phyloP scores from a whole-genome alignment of 257 asterid genomes.

The Verbascum thapsus region DNA sequence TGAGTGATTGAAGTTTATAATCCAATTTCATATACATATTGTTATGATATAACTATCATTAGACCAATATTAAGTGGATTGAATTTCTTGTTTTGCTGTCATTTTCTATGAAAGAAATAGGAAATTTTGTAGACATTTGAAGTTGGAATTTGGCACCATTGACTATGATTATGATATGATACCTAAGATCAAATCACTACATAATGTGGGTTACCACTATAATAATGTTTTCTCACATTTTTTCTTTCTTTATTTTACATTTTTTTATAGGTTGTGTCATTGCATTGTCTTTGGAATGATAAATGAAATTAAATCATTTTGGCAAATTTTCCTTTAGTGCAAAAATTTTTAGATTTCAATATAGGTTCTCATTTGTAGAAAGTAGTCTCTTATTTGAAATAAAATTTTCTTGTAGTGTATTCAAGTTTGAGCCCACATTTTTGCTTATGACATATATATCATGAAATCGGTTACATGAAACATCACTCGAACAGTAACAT shows the following conservation, averaged over 20 bases:
- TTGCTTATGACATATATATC: no score
- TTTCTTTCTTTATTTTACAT: neutral
- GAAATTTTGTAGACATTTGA: conserved; percentile 1
- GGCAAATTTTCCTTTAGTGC: neutral
- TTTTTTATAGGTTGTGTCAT: neutral
- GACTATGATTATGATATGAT: conserved; percentile 15
- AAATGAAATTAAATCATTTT: neutral
- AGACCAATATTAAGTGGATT: neutral
- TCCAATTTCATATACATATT: neutral
- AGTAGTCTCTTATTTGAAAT: no score
- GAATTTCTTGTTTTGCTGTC: neutral
- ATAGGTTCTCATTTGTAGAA: neutral
- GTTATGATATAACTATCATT: conserved; percentile 2
- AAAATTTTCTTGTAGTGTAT: no score
- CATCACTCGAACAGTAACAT: no score
- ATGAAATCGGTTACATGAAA: no score
- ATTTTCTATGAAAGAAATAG: neutral
- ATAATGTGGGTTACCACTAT: conserved; percentile 12
- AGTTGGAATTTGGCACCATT: conserved; percentile 4
- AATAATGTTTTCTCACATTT: neutral
- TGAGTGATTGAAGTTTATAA: neutral
- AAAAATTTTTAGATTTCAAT: neutral
- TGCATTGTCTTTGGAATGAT: conserved; percentile 22
- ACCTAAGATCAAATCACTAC: neutral
- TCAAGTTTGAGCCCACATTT: no score